phyloP scores from a whole-genome alignment of 2,329 filamentous ascomycete species.

The Periconia sp. region DNA sequence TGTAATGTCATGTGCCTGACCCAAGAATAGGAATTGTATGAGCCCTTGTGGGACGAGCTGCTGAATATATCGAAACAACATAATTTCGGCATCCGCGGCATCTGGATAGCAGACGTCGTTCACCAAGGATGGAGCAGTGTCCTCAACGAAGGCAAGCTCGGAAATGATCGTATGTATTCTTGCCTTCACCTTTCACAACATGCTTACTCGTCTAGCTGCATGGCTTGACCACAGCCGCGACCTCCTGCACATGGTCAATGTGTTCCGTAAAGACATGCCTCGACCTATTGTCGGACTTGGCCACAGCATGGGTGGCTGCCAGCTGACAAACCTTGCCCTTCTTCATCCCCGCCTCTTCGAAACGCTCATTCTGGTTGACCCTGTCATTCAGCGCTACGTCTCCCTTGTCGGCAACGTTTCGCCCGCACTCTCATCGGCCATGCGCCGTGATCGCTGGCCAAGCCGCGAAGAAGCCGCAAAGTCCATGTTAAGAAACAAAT shows the following conservation, averaged over 20 bases:
- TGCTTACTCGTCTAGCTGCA: slow-evolving; percentile 60
- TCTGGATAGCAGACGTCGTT: slow-evolving; percentile 91
- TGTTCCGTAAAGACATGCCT: slow-evolving; percentile 78
- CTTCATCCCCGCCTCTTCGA: slow-evolving; percentile 82
- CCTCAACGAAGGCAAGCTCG: slow-evolving; percentile 76
- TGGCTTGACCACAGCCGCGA: slow-evolving; percentile 90
- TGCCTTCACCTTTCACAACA: not conserved
- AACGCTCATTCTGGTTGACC: slow-evolving; percentile 80
- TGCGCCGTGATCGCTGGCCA: slow-evolving; percentile 82
- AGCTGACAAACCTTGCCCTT: slow-evolving; percentile 73
- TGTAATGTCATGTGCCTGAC: slow-evolving; percentile 12
- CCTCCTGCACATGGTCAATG: slow-evolving; percentile 82
- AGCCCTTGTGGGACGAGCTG: slow-evolving; percentile 88
- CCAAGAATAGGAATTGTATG: slow-evolving; percentile 76
- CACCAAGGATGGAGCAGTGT: slow-evolving; percentile 81
- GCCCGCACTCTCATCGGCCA: slow-evolving; percentile 68
- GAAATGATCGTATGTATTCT: slow-evolving; percentile 79
- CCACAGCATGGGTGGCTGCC: slow-evolving; percentile 85
- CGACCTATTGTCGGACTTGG: slow-evolving; percentile 84
- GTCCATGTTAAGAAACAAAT: slow-evolving; percentile 71
- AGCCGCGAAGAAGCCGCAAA: slow-evolving; percentile 71
- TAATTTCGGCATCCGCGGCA: slow-evolving; percentile 74
- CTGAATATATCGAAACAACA: slow-evolving; percentile 61
- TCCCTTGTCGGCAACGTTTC: slow-evolving; percentile 49
- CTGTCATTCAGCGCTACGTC: slow-evolving; percentile 68